Evolutionary conservation across 441 rosid genomes (phyloP), one percentile per base, ranked within the genome.

Genomic region (Eugenia klotzschiana): DNA sequence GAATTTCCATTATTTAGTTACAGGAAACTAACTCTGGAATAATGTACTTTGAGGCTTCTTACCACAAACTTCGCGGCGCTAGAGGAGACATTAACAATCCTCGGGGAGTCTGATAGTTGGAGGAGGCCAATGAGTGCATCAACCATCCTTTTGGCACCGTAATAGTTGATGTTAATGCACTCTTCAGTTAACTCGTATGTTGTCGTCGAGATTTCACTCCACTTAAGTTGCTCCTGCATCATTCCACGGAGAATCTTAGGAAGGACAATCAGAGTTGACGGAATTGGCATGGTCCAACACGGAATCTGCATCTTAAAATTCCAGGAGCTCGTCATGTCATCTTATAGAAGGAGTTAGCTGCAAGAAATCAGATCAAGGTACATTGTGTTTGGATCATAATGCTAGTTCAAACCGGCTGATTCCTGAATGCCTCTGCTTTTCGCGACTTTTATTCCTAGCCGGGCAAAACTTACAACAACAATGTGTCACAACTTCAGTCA

Each of bases 11-110:
- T 16, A 23, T 60, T 7, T 16, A 29, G n/a, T 16, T 60, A 60
- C 43, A 4, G 13, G 73, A 41, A 60, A 29, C 20, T 15, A 60
- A 58, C 72, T 58, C 22, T 27, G 10, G 41, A 58, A 7, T 58
- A 27, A 15, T 29, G 41, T 29, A 8, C 74, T 60, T 60, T 9
- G 40, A 16, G 33, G 29, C 41, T 51, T 29, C 52, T 43, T 85
- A 89, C 91, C 89, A 60, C 41, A 7, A 90, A 60, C 83, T 74
- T 74, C 46, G 92, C 92, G 74, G 55, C 6, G 57, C 60, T 4
- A 55, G 94, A 88, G 26, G 92, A 88, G 81, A 90, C 87, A n/a
- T 90, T 90, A 33, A 91, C 89, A 33, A 89, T 85, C 86, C 87
- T 88, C 4, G 92, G 89, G 1, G 94, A 87, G 84, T 87, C 74